These are phyloP conservation scores for Eutrema yunnanense DNA, from an alignment of 345 rosid genomes.

Conservation along the genomic window DNA sequence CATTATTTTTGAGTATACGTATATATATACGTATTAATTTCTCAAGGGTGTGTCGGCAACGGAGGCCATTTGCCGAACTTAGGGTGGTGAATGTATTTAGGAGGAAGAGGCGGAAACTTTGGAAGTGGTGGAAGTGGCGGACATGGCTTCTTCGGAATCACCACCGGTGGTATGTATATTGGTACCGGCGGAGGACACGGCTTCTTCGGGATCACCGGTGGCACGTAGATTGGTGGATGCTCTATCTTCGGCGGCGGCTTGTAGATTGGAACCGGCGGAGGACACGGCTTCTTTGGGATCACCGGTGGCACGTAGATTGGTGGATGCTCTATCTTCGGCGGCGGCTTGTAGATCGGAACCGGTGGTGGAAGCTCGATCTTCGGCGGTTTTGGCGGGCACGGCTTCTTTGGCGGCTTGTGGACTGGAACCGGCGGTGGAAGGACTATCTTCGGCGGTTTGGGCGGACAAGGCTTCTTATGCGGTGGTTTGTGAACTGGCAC, in stretches of 20 bases:
- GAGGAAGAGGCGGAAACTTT: constrained; percentile 52
- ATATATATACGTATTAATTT: not conserved
- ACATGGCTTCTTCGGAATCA: constrained; percentile 30
- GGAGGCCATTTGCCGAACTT: constrained; percentile 55
- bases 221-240: constrained; percentile 21
- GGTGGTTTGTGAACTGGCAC: constrained; percentile 22
- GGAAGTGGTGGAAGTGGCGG: constrained; percentile 45
- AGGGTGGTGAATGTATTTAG: constrained; percentile 37
- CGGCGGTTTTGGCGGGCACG: not conserved
- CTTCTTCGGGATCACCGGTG: constrained; percentile 32
- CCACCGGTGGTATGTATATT: not conserved
- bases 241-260: constrained; percentile 39
- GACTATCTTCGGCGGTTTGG: constrained; percentile 7
- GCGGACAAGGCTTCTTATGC: not conserved
- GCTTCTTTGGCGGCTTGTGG: not conserved
- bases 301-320: constrained; percentile 31
- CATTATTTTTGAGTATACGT: constrained; percentile 1
- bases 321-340: constrained; percentile 35
- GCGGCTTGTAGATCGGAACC: constrained; percentile 24
- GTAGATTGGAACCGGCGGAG: constrained; percentile 18
- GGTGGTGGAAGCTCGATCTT: constrained; percentile 31
- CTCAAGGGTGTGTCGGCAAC: constrained; percentile 31
- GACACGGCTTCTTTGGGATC: constrained; percentile 20
- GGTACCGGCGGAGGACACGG: constrained; percentile 29
- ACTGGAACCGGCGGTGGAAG: constrained; percentile 27